phyloP scores from a whole-genome alignment of 768 basidiomycete species.

The Serpula lacrymans region DNA sequence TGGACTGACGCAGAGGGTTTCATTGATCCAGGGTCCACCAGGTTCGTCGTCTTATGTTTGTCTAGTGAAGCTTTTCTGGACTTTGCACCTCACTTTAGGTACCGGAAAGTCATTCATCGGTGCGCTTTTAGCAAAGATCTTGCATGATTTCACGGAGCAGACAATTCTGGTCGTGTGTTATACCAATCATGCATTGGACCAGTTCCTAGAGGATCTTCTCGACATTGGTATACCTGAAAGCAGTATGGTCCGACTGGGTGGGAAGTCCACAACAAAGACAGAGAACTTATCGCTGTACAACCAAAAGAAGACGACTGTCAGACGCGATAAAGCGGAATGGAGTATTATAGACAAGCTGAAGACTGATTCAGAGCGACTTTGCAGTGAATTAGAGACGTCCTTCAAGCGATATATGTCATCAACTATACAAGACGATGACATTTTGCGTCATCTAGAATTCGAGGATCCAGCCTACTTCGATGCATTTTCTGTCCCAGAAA shows the following conservation, averaged over 20 bases:
- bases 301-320: conserved; percentile 25
- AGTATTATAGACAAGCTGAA: conserved; percentile 39
- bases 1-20: conserved; percentile 53
- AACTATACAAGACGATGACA: conserved; percentile 19
- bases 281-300: conserved; percentile 42
- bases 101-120: conserved; percentile 78
- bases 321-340: conserved; percentile 35
- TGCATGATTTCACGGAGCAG: conserved; percentile 44
- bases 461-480: conserved; percentile 41
- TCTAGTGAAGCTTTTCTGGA: neutral
- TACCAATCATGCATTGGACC: conserved; percentile 74
- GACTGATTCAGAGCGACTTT: conserved; percentile 7
- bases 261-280: conserved; percentile 50
- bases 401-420: conserved; percentile 28
- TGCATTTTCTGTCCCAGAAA: conserved; percentile 42
- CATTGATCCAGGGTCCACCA: conserved; percentile 70
- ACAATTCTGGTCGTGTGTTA: conserved; percentile 69
- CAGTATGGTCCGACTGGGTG: conserved; percentile 54
- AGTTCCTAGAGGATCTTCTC: conserved; percentile 62
- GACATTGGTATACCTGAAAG: conserved; percentile 50
- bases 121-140: conserved; percentile 57
- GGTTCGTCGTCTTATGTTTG: conserved; percentile 36
- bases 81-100: conserved; percentile 32
- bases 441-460: conserved; percentile 51
- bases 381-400: conserved; percentile 18